Base-by-base conservation (phyloP, 345 rosid species). In the Salix dunnii region DNA sequence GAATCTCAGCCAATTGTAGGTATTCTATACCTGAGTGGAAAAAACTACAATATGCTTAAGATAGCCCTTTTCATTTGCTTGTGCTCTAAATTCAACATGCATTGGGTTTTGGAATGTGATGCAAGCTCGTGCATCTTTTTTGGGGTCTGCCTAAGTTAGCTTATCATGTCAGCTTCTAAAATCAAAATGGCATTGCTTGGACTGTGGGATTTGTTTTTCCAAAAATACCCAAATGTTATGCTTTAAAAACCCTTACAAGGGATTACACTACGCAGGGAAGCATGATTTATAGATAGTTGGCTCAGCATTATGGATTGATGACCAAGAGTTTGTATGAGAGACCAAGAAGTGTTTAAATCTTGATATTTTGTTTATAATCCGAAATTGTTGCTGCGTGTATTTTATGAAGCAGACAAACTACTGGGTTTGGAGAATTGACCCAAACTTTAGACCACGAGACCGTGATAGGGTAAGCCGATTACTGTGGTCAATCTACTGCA, bases 391-490 rank as follows among this genome's bases (percentile, higher is more conserved):
- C 63, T 69, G 51, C 27, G 25, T 67, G 55, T 74, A 33, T 78
- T 78, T 72, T 46, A 20, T 80, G 82, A 30, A 74, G 74, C 87
- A 91, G 93, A 78, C 92, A 60, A 89, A 84, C 81, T 90, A 90
- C 85, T 86, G 92, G 97, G 91, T 91, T 76, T 92, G 97, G 95
- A 87, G 94, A 86, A 78, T 88, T 58, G 92, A 90, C 79, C 92
- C 94, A 27, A 85, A 79, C 83, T 86, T 83, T 67, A 86, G 94
- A 86, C 85, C 85, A 65, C 89, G 80, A 74, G 87, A 89, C 55
- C 90, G 74, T 61, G 87, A 86, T 75, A 86, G 94, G 87, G 96
- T 89, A 88, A 80, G 88, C 72, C 65, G 27, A 38, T 74, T 72
- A 67, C 55, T 33, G 31, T 31, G 25, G 30, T 67, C 72, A 46